These are phyloP conservation scores for Lichenothelia convexa DNA, from an alignment of 495 filamentous ascomycete species.

Conservation along the genomic window DNA sequence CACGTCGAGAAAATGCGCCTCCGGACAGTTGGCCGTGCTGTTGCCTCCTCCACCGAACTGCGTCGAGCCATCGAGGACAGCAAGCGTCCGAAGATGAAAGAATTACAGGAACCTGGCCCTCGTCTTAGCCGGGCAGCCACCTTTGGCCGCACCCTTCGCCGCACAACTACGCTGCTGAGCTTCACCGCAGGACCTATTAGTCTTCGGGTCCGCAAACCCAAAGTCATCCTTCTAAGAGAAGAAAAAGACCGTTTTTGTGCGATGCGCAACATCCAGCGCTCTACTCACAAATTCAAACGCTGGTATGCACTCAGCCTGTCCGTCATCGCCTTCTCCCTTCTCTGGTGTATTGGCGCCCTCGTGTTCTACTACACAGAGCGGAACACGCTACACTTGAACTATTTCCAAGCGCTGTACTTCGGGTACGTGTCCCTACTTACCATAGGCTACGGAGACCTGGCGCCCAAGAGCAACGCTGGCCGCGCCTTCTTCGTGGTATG, in stretches of 20 bases:
- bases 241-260: conserved; percentile 26
- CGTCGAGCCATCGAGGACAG: conserved; percentile 6
- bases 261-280: conserved; percentile 24
- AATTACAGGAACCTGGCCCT: too few relatives aligned
- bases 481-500: conserved; percentile 27
- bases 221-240: conserved; percentile 19
- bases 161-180: background rate
- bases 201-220: conserved; percentile 11
- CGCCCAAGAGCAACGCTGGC: conserved; percentile 23
- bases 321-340: conserved; percentile 19
- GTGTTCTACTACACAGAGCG: conserved; percentile 25
- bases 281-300: conserved; percentile 20
- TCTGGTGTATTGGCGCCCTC: conserved; percentile 26
- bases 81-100: conserved; percentile 4
- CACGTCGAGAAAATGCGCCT: conserved; percentile 41
- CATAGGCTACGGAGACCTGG: conserved; percentile 26
- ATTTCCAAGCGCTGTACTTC: conserved; percentile 28
- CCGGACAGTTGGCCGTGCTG: conserved; percentile 35
- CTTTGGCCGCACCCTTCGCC: background rate
- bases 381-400: conserved; percentile 19
- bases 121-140: background rate
- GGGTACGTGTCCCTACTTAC: conserved; percentile 26
- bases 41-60: conserved; percentile 25
- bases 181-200: background rate
- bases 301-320: conserved; percentile 22